Evolutionary conservation across 2,329 filamentous ascomycete species (phyloP), one percentile per base, ranked within the genome.

Genomic region (Alternaria ethzedia): DNA sequence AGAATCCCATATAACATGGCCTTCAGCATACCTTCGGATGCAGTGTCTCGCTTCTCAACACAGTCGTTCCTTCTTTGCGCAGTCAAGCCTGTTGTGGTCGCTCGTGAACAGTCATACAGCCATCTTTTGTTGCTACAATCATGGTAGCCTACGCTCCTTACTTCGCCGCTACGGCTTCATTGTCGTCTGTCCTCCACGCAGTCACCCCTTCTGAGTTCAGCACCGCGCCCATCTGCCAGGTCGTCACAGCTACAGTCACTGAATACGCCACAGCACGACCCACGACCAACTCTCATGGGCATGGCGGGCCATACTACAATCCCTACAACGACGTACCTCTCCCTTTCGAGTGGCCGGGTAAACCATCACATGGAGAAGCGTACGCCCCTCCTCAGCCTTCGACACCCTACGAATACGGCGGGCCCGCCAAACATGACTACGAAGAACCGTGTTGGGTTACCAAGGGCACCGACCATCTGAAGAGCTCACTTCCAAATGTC

Each of bases 121-220:
- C 20, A 25, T 54, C 45, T 25, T 58, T 46, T 46, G 63, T 64
- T 54, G 62, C 59, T 68, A 17, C 61, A 47, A 69, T 32, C 41
- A 75, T 75, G 73, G 72, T 75, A 57, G 70, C 71, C 17, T 70
- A 68, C 72, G 65, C 71, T 75, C 70, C 66, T 70, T 75, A 73
- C 55, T 25, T 71, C 46, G 69, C 65, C 57, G 65, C 66, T 50
- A 61, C 70, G 60, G 70, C 66, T 25, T 69, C 73, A 6, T 36
- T 74, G 52, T 73, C 72, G 5, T 72, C 70, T 50, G 52, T 65
- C 15, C 64, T 66, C 41, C 55, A 68, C 12, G 59, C 65, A 15
- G 47, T 26, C 12, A 59, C 67, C 15, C 65, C 65, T 12, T 59
- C 51, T 15, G 54, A 67, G 32, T 61, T 63, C 54, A 57, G 45